Base-by-base conservation (phyloP, 352 stramenopile species). In the Globisporangium ultimum region DNA sequence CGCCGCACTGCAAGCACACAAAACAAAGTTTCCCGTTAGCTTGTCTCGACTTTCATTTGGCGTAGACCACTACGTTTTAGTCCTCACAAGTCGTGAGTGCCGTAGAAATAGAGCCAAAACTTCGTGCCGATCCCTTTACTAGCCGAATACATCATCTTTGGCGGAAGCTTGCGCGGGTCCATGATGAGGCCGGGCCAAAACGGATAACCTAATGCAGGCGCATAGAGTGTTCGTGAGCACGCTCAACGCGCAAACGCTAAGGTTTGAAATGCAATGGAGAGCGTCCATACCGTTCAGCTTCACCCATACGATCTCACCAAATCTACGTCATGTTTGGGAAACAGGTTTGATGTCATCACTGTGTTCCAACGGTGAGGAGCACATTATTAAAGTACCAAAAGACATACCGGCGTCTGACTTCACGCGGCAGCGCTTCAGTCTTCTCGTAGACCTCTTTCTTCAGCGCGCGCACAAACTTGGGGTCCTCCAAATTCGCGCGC, bases 51-150 rank as follows among this genome's bases (percentile, higher is more conserved):
- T 12, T 34, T 41, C 8, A 4, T 10, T 54, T 3, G 15, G 17
- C 9, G 14, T n/a, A 54, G n/a, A 40, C 22, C 17, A 38, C 13
- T 4, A 13, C 22, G 48, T 9, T 7, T 1, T 4, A 40, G 2
- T n/a, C 17, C 48, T 21, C 55, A 61, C 55, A 61, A 61, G 46
- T 61, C 48, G 34, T 61, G 55, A 4, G 45, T 61, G 47, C 55
- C 55, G 21, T 61, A 61, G 48, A 61, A 61, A 45, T 61, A 61
- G n/a, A 61, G 50, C 45, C 47, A 61, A 28, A 48, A 61, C 20
- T 61, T 53, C 28, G 34, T 41, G 9, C 48, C 24, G 21, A 61
- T 49, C 24, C 34, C 38, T 41, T 61, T 61, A 15, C 47, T 24
- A 13, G 55, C 55, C n/a, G 46, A 32, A 41, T 55, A 34, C 28